Conservation (phyloP, 192 early-diverging fungal species). For the Radiomyces spectabilis region DNA sequence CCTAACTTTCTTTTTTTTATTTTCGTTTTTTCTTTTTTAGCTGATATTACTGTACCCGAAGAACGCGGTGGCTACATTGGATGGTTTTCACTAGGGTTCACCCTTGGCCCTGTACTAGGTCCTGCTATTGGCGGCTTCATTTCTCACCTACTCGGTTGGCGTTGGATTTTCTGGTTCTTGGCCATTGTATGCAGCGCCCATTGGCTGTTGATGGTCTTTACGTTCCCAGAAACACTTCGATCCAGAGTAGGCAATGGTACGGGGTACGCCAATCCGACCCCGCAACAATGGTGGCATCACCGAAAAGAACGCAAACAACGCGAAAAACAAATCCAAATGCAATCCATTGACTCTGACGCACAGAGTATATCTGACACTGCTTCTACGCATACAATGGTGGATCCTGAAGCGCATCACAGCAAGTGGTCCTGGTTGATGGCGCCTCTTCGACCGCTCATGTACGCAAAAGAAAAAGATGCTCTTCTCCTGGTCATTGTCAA, state of each 20-base stretch:
- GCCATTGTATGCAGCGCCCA: constrained; percentile 12
- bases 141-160: constrained; percentile 12
- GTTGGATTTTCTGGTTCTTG: constrained; percentile 36
- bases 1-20: no score
- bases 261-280: constrained; percentile 18
- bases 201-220: constrained; percentile 4
- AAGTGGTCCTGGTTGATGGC: no score
- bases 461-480: constrained; percentile 1
- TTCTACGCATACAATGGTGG: no score
- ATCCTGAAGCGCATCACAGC: no score
- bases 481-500: constrained; percentile 1
- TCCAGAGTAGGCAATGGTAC: constrained; percentile 14
- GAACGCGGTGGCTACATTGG: constrained; percentile 17
- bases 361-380: no score
- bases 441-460: not conserved
- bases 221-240: constrained; percentile 18
- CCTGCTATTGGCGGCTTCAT: constrained; percentile 24
- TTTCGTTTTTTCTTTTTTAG: no score
- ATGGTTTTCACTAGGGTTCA: constrained; percentile 11
- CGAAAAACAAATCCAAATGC: no score
- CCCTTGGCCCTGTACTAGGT: constrained; percentile 17
- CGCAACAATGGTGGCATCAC: constrained; percentile 12
- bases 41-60: constrained; percentile 19
- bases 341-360: no score
- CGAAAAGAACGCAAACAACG: no score